phyloP scores from a whole-genome alignment of 1,284 basidiomycete species.

The Pseudomicrostroma phylloplanum region DNA sequence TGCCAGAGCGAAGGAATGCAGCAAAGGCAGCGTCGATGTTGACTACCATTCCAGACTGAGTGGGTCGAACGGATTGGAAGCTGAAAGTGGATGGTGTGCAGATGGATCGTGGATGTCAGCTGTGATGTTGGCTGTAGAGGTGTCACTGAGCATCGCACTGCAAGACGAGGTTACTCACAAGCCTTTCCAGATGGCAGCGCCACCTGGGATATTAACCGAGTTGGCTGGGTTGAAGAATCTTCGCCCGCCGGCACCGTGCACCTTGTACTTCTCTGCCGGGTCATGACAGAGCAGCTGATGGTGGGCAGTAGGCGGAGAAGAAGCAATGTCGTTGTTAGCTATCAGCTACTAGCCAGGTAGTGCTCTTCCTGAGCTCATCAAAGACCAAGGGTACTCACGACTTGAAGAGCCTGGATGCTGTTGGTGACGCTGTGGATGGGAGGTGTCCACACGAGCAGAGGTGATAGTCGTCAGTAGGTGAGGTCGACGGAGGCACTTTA shows the following conservation, averaged over 20 bases:
- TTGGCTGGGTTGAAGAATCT: constrained; percentile 30
- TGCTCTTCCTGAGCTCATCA: background rate
- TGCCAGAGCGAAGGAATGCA: constrained; percentile 25
- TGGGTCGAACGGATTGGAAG: constrained; percentile 35
- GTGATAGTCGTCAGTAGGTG: too few relatives aligned
- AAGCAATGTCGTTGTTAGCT: constrained; percentile 16
- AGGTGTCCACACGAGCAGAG: too few relatives aligned
- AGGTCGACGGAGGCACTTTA: background rate
- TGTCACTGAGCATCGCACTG: background rate
- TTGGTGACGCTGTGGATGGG: background rate
- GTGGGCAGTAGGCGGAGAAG: constrained; percentile 21
- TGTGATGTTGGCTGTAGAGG: background rate
- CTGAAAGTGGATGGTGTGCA: background rate
- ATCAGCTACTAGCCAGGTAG: constrained; percentile 13
- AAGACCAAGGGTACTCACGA: constrained; percentile 2
- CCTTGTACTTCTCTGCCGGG: constrained; percentile 8
- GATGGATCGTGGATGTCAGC: background rate
- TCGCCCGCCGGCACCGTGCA: constrained; percentile 18
- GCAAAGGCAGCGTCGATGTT: constrained; percentile 38
- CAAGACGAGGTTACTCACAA: constrained; percentile 10
- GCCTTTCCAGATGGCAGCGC: constrained; percentile 30
- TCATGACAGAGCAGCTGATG: constrained; percentile 10
- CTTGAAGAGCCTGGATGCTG: constrained; percentile 12
- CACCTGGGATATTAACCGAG: constrained; percentile 21
- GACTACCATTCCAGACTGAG: constrained; percentile 30